Percentiles rank a stretch among this genome's conserved stretches.
These are phyloP conservation scores for Aspergillus fischeri DNA, from an alignment of 2,329 filamentous ascomycete species.

Conservation along the genomic window DNA sequence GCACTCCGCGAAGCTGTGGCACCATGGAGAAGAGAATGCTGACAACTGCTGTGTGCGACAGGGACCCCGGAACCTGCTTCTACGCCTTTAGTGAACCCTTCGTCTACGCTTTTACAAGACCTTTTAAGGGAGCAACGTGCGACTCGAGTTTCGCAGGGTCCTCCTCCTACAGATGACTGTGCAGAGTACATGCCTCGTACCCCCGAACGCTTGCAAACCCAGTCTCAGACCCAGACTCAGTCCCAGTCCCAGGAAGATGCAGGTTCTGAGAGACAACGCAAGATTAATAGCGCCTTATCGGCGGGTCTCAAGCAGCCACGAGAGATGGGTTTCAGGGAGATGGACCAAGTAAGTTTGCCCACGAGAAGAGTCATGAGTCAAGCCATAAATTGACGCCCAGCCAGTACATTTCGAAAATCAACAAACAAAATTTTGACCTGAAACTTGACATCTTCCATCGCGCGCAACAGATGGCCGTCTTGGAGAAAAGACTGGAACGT, in stretches of 20 bases:
- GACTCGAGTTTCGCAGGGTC: conserved; percentile 28
- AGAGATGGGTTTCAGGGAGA: conserved; percentile 42
- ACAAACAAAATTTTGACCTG: conserved; percentile 42
- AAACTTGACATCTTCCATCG: conserved; percentile 42
- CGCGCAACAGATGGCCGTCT: conserved; percentile 30
- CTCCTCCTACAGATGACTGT: conserved; percentile 17
- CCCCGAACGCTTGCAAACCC: conserved; percentile 19
- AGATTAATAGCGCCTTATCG: conserved; percentile 25
- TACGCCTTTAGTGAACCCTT: conserved; percentile 35
- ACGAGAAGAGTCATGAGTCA: background rate
- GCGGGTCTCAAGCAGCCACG: conserved; percentile 31
- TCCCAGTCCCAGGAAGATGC: conserved; percentile 29
- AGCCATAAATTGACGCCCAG: conserved; percentile 11
- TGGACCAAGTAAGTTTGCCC: conserved; percentile 35
- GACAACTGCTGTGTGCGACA: conserved; percentile 11
- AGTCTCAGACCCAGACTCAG: conserved; percentile 13
- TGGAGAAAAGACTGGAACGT: conserved; percentile 37
- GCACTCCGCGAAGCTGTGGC: background rate
- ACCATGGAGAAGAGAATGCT: conserved; percentile 2
- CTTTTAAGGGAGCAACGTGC: conserved; percentile 41
- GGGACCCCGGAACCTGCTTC: conserved; percentile 28
- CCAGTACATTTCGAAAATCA: conserved; percentile 43
- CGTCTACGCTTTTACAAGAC: conserved; percentile 37
- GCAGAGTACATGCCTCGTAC: conserved; percentile 22
- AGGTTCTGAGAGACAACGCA: conserved; percentile 34